These are phyloP conservation scores for Pleurotus tuoliensis DNA, from an alignment of 768 basidiomycete species.

Conservation along the genomic window DNA sequence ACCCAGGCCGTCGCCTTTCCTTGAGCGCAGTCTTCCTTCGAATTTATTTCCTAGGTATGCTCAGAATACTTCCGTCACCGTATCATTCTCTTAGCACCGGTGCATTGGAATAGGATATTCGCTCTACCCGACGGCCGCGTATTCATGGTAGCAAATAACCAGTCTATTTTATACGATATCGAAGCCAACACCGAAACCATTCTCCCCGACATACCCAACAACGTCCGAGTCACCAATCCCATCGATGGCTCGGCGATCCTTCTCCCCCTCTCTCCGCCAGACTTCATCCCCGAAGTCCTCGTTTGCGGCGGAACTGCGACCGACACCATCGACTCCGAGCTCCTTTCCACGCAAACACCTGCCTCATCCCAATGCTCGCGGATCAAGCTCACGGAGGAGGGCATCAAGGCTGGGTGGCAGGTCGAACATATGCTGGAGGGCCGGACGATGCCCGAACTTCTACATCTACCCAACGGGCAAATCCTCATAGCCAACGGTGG, in stretches of 20 bases:
- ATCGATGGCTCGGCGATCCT: constrained; percentile 49
- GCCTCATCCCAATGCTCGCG: constrained; percentile 30
- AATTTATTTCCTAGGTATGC: constrained; percentile 46
- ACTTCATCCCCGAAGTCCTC: constrained; percentile 8
- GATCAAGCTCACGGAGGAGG: constrained; percentile 32
- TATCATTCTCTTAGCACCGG: not conserved
- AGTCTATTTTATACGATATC: constrained; percentile 31
- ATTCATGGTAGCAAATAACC: constrained; percentile 32
- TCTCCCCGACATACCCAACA: constrained; percentile 32
- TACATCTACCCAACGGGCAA: constrained; percentile 25
- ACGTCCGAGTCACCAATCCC: constrained; percentile 50
- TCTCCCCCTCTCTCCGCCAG: constrained; percentile 20
- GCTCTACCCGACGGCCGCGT: constrained; percentile 47
- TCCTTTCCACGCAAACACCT: constrained; percentile 49
- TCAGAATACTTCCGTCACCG: not conserved
- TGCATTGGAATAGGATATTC: constrained; percentile 28
- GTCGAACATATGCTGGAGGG: constrained; percentile 45
- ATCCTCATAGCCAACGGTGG: constrained; percentile 51
- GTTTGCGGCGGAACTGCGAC: constrained; percentile 15
- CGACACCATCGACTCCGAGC: constrained; percentile 24
- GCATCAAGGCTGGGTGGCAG: constrained; percentile 28
- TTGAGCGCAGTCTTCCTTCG: constrained; percentile 41
- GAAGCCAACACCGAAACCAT: constrained; percentile 27
- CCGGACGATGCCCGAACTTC: constrained; percentile 52
- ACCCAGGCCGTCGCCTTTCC: constrained; percentile 30